phyloP scores from a whole-genome alignment of 768 basidiomycete species.

The Jaapia argillacea region DNA sequence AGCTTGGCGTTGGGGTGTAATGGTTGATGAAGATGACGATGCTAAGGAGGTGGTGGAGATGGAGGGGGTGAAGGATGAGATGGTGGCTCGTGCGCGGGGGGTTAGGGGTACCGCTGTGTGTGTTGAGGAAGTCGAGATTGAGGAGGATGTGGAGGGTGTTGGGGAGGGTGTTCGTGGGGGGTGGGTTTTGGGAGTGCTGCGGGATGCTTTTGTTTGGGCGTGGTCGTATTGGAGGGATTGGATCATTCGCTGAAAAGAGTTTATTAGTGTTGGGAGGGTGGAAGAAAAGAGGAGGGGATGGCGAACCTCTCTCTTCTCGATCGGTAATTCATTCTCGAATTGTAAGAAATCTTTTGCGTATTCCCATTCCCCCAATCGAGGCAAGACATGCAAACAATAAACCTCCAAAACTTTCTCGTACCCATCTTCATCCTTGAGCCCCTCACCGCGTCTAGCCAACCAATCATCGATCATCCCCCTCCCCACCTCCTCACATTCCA shows the following conservation, averaged over 20 bases:
- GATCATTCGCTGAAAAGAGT: slow-evolving; percentile 6
- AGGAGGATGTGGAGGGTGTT: slow-evolving; percentile 51
- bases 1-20: background rate
- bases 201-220: slow-evolving; percentile 18
- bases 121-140: slow-evolving; percentile 62
- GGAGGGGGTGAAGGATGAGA: slow-evolving; percentile 15
- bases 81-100: slow-evolving; percentile 19
- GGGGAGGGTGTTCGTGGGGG: slow-evolving; percentile 31
- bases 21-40: background rate
- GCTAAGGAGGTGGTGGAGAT: slow-evolving; percentile 12
- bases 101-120: slow-evolving; percentile 58
- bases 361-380: slow-evolving; percentile 69
- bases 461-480: slow-evolving; percentile 69
- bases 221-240: slow-evolving; percentile 13
- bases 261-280: slow-evolving; percentile 1
- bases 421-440: slow-evolving; percentile 33
- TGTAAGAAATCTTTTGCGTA: slow-evolving; percentile 69
- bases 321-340: slow-evolving; percentile 57
- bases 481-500: slow-evolving; percentile 50
- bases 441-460: slow-evolving; percentile 46
- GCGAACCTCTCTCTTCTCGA: slow-evolving; percentile 10
- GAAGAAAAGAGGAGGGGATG: slow-evolving; percentile 11
- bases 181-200: slow-evolving; percentile 18
- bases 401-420: slow-evolving; percentile 71
- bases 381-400: slow-evolving; percentile 66